Evolutionary conservation across 305 asterid genomes (phyloP), one percentile per base, ranked within the genome.

Genomic region (Rubia peregrina): DNA sequence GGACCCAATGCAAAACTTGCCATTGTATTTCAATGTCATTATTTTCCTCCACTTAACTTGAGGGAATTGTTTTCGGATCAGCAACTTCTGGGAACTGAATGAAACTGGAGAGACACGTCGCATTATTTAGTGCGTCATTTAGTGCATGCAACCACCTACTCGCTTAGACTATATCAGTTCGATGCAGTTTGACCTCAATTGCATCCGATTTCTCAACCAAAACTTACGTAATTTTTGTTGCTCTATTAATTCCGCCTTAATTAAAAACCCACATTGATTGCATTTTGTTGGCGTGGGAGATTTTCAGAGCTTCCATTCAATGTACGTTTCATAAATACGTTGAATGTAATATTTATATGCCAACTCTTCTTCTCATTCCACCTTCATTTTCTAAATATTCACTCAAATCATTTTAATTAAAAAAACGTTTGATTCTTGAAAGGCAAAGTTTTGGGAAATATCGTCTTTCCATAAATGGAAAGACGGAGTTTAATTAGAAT

Each of bases 51-150:
- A 33, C 38, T 33, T 6, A 51, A 51, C 9, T 17, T 21, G 7
- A 51, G 59, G 59, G 24, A 17, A 17, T 51, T 51, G 59, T 51
- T 17, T 51, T 51, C n/a, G 59, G 59, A 17, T 51, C 22, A 51
- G 17, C 55, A 51, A 51, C 10, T 51, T 51, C 22, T 9, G 59
- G 59, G 22, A 22, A 21, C 22, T 70, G 44, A 57, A 42, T 13
- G 59, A 59, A 70, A 48, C 55, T 21, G 9, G n/a, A 38, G 44
- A 40, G 65, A 57, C 65, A 24, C 67, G 44, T 70, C 57, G 49
- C 72, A 33, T 1, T 59, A 13, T 57, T 57, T 70, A 2, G 38
- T 44, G 49, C 33, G 65, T 56, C 38, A 56, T 38, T 26, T 55
- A 22, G 65, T n/a, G n/a, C n/a, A n/a, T 19, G 9, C 65, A 40